phyloP scores from a whole-genome alignment of 176 grass and related monocot species.

The maize (Zea mays) region DNA sequence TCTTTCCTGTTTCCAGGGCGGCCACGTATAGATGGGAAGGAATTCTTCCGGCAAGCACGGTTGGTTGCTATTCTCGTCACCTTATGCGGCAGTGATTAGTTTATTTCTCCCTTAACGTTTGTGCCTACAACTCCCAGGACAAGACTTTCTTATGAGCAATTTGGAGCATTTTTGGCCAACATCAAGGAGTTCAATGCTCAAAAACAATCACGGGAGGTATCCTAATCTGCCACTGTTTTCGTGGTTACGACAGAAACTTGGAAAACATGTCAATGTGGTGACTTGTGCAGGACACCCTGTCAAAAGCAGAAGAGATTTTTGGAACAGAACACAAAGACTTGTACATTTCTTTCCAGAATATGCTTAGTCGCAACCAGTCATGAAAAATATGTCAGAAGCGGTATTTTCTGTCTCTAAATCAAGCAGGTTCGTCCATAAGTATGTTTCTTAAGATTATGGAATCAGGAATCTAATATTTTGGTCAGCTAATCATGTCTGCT shows the following conservation, averaged over 20 bases:
- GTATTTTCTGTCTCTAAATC: background rate
- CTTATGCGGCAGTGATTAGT: constrained; percentile 5
- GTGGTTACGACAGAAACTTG: background rate
- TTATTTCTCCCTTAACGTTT: background rate
- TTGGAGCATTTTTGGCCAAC: constrained; percentile 85
- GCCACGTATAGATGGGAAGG: constrained; percentile 87
- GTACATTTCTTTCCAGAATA: constrained; percentile 79
- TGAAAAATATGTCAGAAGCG: constrained; percentile 35
- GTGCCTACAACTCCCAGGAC: constrained; percentile 51
- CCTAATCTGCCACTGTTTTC: background rate
- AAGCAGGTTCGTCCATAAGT: background rate
- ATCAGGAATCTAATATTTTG: constrained; percentile 19
- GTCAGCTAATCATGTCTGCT: constrained; percentile 13
- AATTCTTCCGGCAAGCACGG: constrained; percentile 97
- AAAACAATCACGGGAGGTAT: constrained; percentile 84
- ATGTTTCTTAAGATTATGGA: background rate
- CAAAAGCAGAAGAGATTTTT: constrained; percentile 92
- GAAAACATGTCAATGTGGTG: constrained; percentile 14
- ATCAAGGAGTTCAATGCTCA: constrained; percentile 92
- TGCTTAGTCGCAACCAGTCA: constrained; percentile 69
- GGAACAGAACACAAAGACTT: constrained; percentile 83
- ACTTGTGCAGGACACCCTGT: constrained; percentile 67
- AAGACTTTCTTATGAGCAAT: constrained; percentile 89
- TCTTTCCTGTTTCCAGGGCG: constrained; percentile 48
- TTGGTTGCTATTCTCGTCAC: constrained; percentile 38